These are phyloP conservation scores for Exidia glandulosa DNA, from an alignment of 768 basidiomycete species.

Conservation along the genomic window DNA sequence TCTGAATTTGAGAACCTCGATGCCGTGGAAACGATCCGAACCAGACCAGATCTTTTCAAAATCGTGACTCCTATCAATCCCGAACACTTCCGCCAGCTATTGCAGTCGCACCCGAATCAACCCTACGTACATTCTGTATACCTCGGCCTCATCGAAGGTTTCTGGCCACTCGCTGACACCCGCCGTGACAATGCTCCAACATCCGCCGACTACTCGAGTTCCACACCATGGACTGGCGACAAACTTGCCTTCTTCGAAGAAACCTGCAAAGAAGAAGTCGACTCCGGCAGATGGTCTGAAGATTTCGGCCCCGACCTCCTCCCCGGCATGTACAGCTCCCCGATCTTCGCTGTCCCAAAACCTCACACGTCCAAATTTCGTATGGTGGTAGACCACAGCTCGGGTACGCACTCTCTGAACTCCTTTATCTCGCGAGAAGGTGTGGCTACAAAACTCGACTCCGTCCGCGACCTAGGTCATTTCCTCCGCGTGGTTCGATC, in stretches of 20 bases:
- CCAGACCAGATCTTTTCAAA: conserved; percentile 18
- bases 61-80: conserved; percentile 28
- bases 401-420: conserved; percentile 25
- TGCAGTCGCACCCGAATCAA: conserved; percentile 27
- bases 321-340: conserved; percentile 34
- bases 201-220: conserved; percentile 12
- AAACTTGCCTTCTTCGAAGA: conserved; percentile 14
- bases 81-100: conserved; percentile 16
- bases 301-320: conserved; percentile 25
- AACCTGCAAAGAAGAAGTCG: conserved; percentile 16
- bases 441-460: conserved; percentile 21
- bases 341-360: conserved; percentile 29
- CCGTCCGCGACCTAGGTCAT: conserved; percentile 21
- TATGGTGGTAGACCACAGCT: conserved; percentile 30
- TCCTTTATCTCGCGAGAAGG: conserved; percentile 21
- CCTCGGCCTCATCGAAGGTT: conserved; percentile 24
- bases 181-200: conserved; percentile 10
- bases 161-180: conserved; percentile 33
- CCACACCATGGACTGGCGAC: neutral
- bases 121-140: conserved; percentile 25
- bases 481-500: conserved; percentile 3
- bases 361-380: conserved; percentile 20
- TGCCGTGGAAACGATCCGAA: neutral
- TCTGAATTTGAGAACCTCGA: neutral
- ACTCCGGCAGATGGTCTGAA: conserved; percentile 11